Conservation (phyloP, 768 basidiomycete genomes). For the Botryobasidium botryosum region DNA sequence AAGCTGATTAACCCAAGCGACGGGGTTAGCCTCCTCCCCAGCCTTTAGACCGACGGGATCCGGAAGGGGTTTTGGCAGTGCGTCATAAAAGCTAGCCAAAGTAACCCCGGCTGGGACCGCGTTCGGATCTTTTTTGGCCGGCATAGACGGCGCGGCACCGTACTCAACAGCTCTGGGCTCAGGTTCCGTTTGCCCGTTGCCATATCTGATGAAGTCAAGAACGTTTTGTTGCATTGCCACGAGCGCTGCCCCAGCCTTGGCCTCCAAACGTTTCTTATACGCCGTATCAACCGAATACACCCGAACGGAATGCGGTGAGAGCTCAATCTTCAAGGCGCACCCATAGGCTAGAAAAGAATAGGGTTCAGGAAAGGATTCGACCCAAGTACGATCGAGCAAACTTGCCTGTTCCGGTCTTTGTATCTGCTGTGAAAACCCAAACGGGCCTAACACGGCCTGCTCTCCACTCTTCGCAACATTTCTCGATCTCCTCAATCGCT, state of each 20-base stretch:
- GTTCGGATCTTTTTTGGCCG: constrained; percentile 2
- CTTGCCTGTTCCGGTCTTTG: constrained; percentile 10
- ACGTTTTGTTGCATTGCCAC: constrained; percentile 36
- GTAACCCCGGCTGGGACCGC: constrained; percentile 15
- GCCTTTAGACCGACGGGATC: constrained; percentile 32
- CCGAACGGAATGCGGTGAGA: constrained; percentile 32
- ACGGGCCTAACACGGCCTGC: constrained; percentile 32
- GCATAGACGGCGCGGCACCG: constrained; percentile 5
- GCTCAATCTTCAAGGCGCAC: constrained; percentile 37
- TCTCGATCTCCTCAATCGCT: constrained; percentile 30
- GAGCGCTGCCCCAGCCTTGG: constrained; percentile 37
- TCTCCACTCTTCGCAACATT: constrained; percentile 38
- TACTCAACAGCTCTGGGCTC: constrained; percentile 6
- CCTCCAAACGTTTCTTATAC: constrained; percentile 26
- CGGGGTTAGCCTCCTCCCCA: constrained; percentile 35
- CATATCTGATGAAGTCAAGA: constrained; percentile 39
- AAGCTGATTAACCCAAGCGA: constrained; percentile 34
- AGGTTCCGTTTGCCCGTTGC: constrained; percentile 33
- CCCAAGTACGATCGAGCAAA: neutral
- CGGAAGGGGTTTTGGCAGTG: constrained; percentile 46
- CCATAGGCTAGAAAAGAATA: constrained; percentile 20
- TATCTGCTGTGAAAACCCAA: constrained; percentile 36
- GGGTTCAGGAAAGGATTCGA: neutral
- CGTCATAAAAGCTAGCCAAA: constrained; percentile 44
- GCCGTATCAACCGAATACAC: constrained; percentile 35